Evolutionary conservation across 345 rosid species (phyloP).

Genomic region (Citrus australasica): DNA sequence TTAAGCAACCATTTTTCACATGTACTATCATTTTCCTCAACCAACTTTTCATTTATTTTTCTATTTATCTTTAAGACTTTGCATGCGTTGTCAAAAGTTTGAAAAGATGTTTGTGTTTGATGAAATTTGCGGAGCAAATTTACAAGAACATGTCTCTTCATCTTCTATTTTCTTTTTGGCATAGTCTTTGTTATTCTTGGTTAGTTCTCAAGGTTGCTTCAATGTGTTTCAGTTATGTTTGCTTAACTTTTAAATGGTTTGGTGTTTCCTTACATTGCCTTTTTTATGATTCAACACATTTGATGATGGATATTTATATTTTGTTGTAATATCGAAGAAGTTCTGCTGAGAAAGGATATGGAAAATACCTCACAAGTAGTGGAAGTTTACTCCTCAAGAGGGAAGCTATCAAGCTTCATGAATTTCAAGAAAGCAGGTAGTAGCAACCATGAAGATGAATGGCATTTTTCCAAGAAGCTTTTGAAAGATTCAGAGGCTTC

Average conservation of each 20-base stretch:
- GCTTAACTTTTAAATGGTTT: neutral
- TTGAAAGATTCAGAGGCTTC: constrained; percentile 4
- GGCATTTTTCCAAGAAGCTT: neutral
- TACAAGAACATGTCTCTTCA: neutral
- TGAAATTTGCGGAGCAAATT: neutral
- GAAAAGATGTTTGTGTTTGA: neutral
- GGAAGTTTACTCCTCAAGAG: neutral
- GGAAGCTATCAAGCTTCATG: constrained; percentile 1
- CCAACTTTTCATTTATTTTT: neutral
- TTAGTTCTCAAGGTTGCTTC: neutral
- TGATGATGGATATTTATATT: neutral
- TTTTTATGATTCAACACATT: neutral
- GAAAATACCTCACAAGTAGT: constrained; percentile 10
- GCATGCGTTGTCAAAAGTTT: neutral
- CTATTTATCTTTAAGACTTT: neutral
- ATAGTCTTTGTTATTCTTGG: neutral
- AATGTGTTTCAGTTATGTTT: neutral
- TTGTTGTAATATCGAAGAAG: constrained; percentile 1
- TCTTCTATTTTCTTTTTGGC: neutral
- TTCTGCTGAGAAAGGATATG: neutral
- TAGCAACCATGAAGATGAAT: neutral
- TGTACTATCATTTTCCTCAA: constrained; percentile 3
- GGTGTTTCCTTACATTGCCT: neutral
- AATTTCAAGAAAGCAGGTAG: constrained; percentile 1
- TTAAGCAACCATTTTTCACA: constrained; percentile 26